These are phyloP conservation scores for Pestalotiopsis sp. DNA, from an alignment of 2,329 filamentous ascomycete genomes.

Conservation along the genomic window DNA sequence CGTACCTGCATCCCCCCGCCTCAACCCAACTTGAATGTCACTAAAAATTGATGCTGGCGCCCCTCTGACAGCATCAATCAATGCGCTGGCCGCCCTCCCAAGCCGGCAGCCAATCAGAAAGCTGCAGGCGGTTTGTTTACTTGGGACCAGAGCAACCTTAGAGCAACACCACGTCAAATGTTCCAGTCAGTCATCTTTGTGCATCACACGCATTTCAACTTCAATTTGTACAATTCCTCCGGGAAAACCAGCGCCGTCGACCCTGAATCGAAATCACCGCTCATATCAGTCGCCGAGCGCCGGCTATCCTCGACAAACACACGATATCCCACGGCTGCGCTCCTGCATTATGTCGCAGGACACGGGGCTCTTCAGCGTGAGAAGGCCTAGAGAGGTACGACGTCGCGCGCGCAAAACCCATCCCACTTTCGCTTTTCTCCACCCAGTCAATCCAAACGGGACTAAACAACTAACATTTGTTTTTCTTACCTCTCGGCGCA, in stretches of 20 bases:
- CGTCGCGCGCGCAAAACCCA: constrained; percentile 17
- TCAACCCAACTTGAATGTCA: background rate
- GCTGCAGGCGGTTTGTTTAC: constrained; percentile 16
- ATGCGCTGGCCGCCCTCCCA: background rate
- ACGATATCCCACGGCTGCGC: background rate
- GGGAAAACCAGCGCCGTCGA: background rate
- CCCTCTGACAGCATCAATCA: background rate
- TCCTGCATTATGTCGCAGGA: constrained; percentile 77
- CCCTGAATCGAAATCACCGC: background rate
- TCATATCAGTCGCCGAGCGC: background rate
- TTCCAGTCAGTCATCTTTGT: background rate
- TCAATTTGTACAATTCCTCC: background rate
- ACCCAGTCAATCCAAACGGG: background rate
- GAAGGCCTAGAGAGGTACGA: constrained; percentile 85
- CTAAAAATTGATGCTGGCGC: background rate
- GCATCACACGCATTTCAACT: background rate
- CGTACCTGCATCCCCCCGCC: background rate
- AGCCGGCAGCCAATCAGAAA: constrained; percentile 7
- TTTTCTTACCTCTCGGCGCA: constrained; percentile 39
- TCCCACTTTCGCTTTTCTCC: constrained; percentile 1
- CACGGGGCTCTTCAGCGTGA: constrained; percentile 85
- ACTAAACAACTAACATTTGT: background rate
- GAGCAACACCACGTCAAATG: constrained; percentile 8
- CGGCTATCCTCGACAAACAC: background rate
- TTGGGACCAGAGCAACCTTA: constrained; percentile 12